These are phyloP conservation scores for Leccinum subtestaceum DNA, from an alignment of 768 basidiomycete genomes.

Conservation along the genomic window DNA sequence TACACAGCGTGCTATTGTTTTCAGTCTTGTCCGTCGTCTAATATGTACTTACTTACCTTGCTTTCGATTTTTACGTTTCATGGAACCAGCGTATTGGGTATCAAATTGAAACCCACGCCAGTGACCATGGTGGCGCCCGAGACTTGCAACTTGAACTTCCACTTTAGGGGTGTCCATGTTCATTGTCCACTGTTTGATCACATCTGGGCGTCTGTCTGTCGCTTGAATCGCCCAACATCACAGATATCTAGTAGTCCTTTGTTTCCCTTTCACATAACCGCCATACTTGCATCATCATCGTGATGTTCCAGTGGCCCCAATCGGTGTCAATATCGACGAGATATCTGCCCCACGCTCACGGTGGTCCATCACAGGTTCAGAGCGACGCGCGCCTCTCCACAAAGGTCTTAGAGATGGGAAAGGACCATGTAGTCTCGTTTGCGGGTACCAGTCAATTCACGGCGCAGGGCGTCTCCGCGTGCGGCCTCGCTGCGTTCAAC, in stretches of 20 bases:
- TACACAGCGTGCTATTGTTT: background rate
- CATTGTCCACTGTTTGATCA: too few species aligned
- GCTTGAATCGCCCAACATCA: background rate
- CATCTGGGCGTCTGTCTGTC: background rate
- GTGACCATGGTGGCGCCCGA: too few species aligned
- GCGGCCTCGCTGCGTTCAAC: constrained; percentile 67
- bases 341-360: background rate
- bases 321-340: background rate
- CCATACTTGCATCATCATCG: background rate
- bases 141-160: too few species aligned
- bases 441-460: constrained; percentile 57
- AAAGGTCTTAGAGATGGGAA: constrained; percentile 25
- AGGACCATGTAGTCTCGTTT: constrained; percentile 43
- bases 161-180: too few species aligned
- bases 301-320: constrained; percentile 4
- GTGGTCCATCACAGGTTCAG: background rate
- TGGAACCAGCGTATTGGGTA: too few species aligned
- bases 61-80: background rate
- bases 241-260: background rate
- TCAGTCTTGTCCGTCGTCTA: background rate
- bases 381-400: background rate
- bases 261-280: background rate
- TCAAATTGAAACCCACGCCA: too few species aligned
- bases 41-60: background rate
- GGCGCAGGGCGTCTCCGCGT: constrained; percentile 47